Conservation (phyloP, 1,284 basidiomycete species). For the Malassezia obtusa region DNA sequence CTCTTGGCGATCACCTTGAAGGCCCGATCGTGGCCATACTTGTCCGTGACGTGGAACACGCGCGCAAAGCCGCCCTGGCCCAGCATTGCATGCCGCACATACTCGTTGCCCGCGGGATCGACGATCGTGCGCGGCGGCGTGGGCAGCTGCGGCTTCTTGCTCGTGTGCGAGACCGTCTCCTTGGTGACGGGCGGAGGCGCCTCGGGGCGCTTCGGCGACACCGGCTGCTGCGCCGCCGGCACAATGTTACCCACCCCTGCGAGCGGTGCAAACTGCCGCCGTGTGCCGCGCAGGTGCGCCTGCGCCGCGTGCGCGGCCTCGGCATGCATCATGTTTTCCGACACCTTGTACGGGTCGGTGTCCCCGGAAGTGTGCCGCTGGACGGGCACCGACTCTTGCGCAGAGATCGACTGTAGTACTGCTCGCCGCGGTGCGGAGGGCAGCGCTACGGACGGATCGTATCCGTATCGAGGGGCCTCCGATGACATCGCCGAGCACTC, state of each 20-base stretch:
- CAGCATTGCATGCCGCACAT: conserved; percentile 31
- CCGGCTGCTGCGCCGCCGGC: conserved; percentile 4
- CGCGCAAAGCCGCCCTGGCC: conserved; percentile 49
- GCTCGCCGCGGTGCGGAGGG: conserved; percentile 13
- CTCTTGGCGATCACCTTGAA: conserved; percentile 51
- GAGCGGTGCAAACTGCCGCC: conserved; percentile 13
- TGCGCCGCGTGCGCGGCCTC: conserved; percentile 5
- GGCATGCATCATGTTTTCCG: conserved; percentile 7
- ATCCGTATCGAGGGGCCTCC: conserved; percentile 4
- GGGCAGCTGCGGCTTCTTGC: conserved; percentile 36
- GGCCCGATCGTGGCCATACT: conserved; percentile 44
- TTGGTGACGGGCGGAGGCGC: conserved; percentile 9
- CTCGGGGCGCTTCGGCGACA: conserved; percentile 2
- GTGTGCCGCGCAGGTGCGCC: conserved; percentile 1
- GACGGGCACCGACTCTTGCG: conserved; percentile 17
- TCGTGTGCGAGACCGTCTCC: conserved; percentile 9
- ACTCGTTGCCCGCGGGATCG: conserved; percentile 29
- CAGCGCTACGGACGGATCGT: conserved; percentile 1
- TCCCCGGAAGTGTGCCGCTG: conserved; percentile 5
- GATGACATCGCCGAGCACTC: conserved; percentile 8
- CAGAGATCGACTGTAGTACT: conserved; percentile 14
- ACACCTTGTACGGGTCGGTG: conserved; percentile 9
- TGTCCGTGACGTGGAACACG: conserved; percentile 44
- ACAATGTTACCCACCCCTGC: conserved; percentile 5
- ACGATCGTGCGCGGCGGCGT: conserved; percentile 38